Base-by-base conservation (phyloP, 208 protist genomes). In the Strigomonas galati region DNA sequence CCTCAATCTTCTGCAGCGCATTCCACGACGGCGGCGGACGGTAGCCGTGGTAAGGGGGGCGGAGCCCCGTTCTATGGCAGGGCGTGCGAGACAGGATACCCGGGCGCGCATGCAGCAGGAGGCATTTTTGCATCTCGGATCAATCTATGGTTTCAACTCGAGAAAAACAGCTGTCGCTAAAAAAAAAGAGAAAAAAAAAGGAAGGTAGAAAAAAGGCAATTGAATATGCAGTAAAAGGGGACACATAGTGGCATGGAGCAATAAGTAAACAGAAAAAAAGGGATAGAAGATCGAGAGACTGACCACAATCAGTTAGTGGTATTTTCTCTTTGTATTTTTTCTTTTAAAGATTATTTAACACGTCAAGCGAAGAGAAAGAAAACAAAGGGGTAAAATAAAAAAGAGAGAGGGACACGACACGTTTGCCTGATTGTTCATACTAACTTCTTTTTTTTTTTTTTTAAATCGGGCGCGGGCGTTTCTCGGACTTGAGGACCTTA, bases 401-500 rank as follows among this genome's bases (percentile, higher is more conserved):
- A 32, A 37, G 40, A 63, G 21, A 64, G 19, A 55, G 27, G 68
- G 26, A 58, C 9, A 23, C 24, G 21, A 65, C 6, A 2, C 5
- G 15, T 52, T 19, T 23, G 44, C 12, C 26, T 12, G 43, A 10
- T 6, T n/a, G 17, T 62, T 62, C 37, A 3, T 21, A 24, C 27
- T 51, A 62, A 57, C 15, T 40, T 26, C 62, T 1, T 55, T 44
- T 49, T 58, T 68, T 19, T 64, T 54, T 23, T 49, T 17, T 46
- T 52, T 61, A 96, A 35, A 96, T 60, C 2, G 82, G 63, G 77
- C 91, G 91, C 27, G 78, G 78, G 49, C 84, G 81, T 63, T 87
- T 87, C 61, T 92, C 85, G 0, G 74, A 81, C 9, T 79, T 62
- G 53, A 97, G 83, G 26, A 83, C 82, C 82, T 94, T 96, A 68